Evolutionary conservation across 164 flowering plant species (phyloP).

Genomic region (Houttuynia cordata): DNA sequence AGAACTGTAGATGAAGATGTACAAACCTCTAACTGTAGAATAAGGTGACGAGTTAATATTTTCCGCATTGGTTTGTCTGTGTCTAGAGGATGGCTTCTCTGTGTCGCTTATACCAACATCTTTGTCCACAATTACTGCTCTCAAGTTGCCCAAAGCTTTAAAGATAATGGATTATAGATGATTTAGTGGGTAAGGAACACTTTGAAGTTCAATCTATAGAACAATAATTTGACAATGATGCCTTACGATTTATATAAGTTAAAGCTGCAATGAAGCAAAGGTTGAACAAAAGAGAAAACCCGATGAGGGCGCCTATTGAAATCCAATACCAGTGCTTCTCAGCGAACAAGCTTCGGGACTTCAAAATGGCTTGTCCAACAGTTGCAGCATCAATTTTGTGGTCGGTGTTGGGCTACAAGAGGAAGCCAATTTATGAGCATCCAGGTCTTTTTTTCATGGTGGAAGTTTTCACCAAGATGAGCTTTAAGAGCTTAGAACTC

Average conservation of each 20-base stretch:
- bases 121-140: conserved; percentile 16
- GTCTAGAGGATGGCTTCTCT: conserved; percentile 6
- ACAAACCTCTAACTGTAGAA: background rate
- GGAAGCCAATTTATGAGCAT: background rate
- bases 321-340: conserved; percentile 49
- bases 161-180: background rate
- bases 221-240: background rate
- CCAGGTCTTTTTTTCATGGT: background rate
- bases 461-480: background rate
- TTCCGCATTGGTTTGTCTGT: conserved; percentile 1
- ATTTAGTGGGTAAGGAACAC: background rate
- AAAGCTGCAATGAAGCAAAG: conserved; percentile 36
- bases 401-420: conserved; percentile 29
- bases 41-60: conserved; percentile 11
- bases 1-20: background rate
- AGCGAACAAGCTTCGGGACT: conserved; percentile 31
- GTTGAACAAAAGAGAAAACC: conserved; percentile 44
- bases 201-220: background rate
- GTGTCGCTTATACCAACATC: conserved; percentile 11
- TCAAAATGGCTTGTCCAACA: conserved; percentile 42
- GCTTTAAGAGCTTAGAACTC: conserved; percentile 1
- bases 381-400: conserved; percentile 25
- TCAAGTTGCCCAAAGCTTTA: conserved; percentile 30
- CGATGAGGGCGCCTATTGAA: conserved; percentile 37
- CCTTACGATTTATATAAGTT: conserved; percentile 39